These are phyloP conservation scores for Sclerotiophoma versabilis DNA, from an alignment of 2,329 filamentous ascomycete genomes.

Conservation along the genomic window DNA sequence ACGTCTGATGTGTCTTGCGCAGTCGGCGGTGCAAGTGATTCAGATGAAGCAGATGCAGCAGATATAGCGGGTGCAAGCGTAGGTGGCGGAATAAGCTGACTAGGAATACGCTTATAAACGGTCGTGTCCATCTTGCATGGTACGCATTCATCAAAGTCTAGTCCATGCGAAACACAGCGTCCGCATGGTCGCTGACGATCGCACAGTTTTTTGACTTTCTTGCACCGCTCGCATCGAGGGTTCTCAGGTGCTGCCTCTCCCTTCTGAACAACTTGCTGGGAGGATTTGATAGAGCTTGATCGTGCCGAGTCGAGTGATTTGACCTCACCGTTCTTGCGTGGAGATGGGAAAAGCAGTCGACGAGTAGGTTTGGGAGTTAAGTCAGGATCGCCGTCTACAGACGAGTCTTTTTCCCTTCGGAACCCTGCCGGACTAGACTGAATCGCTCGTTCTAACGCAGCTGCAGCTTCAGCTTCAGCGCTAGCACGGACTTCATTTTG, in stretches of 20 bases:
- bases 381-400: constrained; percentile 58
- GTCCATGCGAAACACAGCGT: constrained; percentile 29
- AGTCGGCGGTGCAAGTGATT: background rate
- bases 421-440: constrained; percentile 67
- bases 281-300: constrained; percentile 7
- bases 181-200: constrained; percentile 38
- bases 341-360: constrained; percentile 78
- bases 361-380: constrained; percentile 69
- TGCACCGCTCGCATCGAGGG: constrained; percentile 36
- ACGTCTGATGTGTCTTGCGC: background rate
- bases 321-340: constrained; percentile 68
- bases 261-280: background rate
- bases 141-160: constrained; percentile 32
- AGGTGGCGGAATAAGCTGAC: constrained; percentile 16
- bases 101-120: constrained; percentile 22
- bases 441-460: constrained; percentile 61
- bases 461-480: constrained; percentile 46
- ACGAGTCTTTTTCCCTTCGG: constrained; percentile 54
- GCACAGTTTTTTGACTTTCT: constrained; percentile 31
- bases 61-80: too few species aligned
- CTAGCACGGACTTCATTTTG: constrained; percentile 1
- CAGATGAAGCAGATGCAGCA: background rate
- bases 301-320: constrained; percentile 66
- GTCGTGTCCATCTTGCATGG: constrained; percentile 26
- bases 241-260: constrained; percentile 25